phyloP scores from a whole-genome alignment of 2,329 filamentous ascomycete genomes.

The Geoglossum cookeanum region DNA sequence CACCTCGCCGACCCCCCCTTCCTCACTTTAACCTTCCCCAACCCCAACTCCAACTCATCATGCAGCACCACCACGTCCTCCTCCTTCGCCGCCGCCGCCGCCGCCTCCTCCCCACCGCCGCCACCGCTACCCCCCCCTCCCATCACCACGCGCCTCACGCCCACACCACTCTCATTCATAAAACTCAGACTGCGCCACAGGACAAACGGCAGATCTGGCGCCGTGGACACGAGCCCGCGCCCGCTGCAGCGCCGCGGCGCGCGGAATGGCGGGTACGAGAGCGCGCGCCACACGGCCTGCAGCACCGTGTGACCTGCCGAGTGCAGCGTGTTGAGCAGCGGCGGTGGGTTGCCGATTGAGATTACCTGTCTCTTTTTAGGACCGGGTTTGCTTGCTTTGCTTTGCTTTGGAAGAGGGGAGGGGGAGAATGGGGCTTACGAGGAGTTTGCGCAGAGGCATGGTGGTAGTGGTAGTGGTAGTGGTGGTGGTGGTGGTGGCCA shows the following conservation, averaged over 20 bases:
- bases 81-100: constrained; percentile 9
- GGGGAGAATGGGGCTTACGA: background rate
- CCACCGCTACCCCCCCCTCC: constrained; percentile 31
- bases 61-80: constrained; percentile 58
- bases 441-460: background rate
- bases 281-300: constrained; percentile 10
- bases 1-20: too few relatives aligned
- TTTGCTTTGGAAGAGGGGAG: constrained; percentile 3
- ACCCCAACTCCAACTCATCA: constrained; percentile 58
- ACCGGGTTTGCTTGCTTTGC: constrained; percentile 19
- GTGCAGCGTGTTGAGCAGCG: constrained; percentile 64
- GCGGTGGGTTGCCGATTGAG: constrained; percentile 68
- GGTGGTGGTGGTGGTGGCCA: background rate
- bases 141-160: constrained; percentile 42
- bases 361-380: constrained; percentile 42
- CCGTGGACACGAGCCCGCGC: constrained; percentile 31
- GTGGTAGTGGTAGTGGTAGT: background rate
- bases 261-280: constrained; percentile 29
- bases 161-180: constrained; percentile 74
- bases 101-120: constrained; percentile 12
- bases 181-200: constrained; percentile 55
- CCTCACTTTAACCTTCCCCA: too few relatives aligned
- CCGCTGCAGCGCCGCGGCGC: constrained; percentile 23
- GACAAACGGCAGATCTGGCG: constrained; percentile 23
- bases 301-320: constrained; percentile 72